Evolutionary conservation across 352 stramenopile genomes (phyloP).

Genomic region (Globisporangium spinosum): DNA sequence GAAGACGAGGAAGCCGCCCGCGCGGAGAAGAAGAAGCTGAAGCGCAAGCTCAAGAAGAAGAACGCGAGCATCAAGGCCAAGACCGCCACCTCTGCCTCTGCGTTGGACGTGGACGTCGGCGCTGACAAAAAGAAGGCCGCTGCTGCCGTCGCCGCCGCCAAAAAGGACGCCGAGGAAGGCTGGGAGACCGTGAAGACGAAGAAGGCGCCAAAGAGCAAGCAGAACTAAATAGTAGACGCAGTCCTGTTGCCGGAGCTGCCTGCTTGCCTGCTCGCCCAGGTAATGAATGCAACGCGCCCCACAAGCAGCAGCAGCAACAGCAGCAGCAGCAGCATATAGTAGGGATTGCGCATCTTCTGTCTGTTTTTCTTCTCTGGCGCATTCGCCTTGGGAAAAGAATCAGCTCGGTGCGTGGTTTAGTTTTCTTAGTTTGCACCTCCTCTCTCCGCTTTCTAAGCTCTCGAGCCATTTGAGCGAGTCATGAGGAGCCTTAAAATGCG

Average conservation of each 20-base stretch:
- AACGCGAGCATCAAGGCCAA: constrained; percentile 61
- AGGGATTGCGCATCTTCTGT: constrained; percentile 5
- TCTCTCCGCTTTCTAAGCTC: background rate
- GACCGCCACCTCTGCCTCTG: constrained; percentile 9
- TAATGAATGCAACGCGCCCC: background rate
- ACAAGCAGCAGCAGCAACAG: background rate
- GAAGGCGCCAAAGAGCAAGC: constrained; percentile 50
- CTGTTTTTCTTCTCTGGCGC: background rate
- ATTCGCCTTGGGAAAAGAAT: background rate
- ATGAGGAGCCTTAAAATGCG: background rate
- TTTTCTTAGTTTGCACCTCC: constrained; percentile 15
- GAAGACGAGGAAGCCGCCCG: constrained; percentile 77
- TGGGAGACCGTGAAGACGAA: constrained; percentile 81
- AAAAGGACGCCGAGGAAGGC: constrained; percentile 72
- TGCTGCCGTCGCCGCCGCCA: constrained; percentile 30
- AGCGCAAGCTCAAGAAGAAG: constrained; percentile 84
- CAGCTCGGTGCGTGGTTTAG: constrained; percentile 5
- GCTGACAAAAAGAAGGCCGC: constrained; percentile 54
- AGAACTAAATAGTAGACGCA: constrained; percentile 33
- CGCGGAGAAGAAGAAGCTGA: constrained; percentile 74
- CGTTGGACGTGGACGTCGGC: constrained; percentile 32
- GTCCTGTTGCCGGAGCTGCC: background rate
- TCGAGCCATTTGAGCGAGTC: background rate
- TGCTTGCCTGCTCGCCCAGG: background rate
- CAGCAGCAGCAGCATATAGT: constrained; percentile 4